These are phyloP conservation scores for Vachellia pachyceras DNA, from an alignment of 306 rosid species.

Conservation along the genomic window DNA sequence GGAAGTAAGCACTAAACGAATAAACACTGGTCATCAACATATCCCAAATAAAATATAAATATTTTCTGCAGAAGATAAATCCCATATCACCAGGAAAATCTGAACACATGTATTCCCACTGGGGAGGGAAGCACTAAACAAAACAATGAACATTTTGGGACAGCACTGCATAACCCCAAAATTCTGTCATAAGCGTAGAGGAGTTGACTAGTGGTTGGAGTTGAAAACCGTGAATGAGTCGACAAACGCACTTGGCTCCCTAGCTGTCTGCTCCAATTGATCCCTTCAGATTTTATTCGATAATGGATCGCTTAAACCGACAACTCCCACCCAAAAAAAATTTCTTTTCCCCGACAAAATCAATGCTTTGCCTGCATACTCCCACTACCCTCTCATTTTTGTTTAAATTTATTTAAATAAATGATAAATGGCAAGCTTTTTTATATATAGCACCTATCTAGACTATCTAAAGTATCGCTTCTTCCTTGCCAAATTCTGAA, in stretches of 20 bases:
- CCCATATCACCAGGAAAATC: neutral
- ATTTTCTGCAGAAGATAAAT: neutral
- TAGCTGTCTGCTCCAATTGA: neutral
- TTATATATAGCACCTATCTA: neutral
- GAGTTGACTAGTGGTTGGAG: neutral
- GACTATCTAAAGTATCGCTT: neutral
- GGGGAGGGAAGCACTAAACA: neutral
- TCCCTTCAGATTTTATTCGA: constrained; percentile 23
- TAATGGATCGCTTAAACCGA: constrained; percentile 8
- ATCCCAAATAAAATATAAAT: neutral
- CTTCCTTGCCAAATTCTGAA: neutral
- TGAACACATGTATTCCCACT: neutral
- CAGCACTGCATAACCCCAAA: neutral
- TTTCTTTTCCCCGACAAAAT: neutral
- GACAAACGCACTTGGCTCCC: constrained; percentile 1
- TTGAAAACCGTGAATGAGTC: neutral
- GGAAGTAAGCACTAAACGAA: neutral
- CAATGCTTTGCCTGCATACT: neutral
- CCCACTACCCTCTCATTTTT: neutral
- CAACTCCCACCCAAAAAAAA: constrained; percentile 1
- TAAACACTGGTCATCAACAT: neutral
- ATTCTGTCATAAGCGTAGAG: neutral
- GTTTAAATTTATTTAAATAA: neutral
- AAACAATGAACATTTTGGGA: neutral
- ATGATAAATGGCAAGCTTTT: neutral